Evolutionary conservation across 768 basidiomycete genomes (phyloP), one percentile per base, ranked within the genome.

Genomic region (Tubosaeta brunneosetosa): DNA sequence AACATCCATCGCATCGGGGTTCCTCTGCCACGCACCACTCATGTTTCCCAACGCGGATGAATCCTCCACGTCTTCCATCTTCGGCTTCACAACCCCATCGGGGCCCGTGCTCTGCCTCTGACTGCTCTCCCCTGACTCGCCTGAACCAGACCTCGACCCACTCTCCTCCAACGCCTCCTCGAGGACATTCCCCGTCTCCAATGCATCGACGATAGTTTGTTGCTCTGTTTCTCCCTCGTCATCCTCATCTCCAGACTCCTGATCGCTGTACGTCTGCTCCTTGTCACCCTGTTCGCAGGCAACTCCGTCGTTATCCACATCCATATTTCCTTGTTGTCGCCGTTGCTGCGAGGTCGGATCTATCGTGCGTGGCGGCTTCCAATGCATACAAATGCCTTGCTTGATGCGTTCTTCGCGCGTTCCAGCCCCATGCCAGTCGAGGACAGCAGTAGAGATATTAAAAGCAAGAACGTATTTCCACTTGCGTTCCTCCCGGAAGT

Each of bases 381-480:
- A 86, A 52, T 80, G 77, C 34, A 84, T 79, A 62, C 80, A 83
- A 36, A 86, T 85, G 14, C 91, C 91, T 29, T 78, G 75, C 3
- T 69, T 72, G 2, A 84, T 69, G 37, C 91, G 80, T 53, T 85
- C 83, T 58, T 85, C 84, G 19, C 72, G 72, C n/a, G 76, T 76
- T 11, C 75, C 78, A 22, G 87, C 84, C 47, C 80, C 76, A 65
- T 95, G 91, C 92, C 93, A 99, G 60, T 92, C 87, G 7, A 90
- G 78, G 19, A 93, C 86, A 25, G 90, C 81, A 29, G 82, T 83
- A 1, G 91, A 88, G 27, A 99, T 68, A 53, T 85, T 85, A 64
- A 85, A 87, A 0, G 97, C 95, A 26, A 91, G 65, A 2, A 86
- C 85, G 40, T 88, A 72, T 68, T 98, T 98, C 94, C 94, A 98